These are phyloP conservation scores for Aureobasidium sp. DNA, from an alignment of 2,329 filamentous ascomycete genomes.

Conservation along the genomic window DNA sequence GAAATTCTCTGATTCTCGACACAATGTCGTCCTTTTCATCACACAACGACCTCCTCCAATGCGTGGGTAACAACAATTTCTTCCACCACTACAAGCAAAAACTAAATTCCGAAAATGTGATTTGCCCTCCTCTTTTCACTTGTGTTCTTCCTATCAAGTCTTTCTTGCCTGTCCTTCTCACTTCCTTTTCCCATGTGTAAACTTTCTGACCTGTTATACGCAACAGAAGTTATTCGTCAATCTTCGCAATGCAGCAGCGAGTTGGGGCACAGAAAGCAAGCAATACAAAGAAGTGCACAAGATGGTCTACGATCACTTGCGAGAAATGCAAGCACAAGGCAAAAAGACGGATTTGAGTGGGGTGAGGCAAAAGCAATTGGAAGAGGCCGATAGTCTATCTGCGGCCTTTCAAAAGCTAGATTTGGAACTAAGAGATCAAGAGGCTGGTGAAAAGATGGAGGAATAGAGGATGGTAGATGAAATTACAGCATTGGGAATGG, in stretches of 20 bases:
- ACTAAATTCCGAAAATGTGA: conserved; percentile 3
- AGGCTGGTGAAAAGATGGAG: background rate
- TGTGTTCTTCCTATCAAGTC: background rate
- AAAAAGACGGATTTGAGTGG: conserved; percentile 23
- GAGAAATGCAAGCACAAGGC: conserved; percentile 24
- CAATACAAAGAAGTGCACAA: conserved; percentile 27
- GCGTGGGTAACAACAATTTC: conserved; percentile 1
- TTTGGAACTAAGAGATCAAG: conserved; percentile 1
- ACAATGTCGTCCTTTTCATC: background rate
- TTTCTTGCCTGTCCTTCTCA: no score
- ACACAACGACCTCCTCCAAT: conserved; percentile 6
- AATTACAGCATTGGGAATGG: background rate
- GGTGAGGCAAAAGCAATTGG: background rate
- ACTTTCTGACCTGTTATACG: no score
- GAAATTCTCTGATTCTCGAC: background rate
- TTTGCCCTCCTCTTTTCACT: background rate
- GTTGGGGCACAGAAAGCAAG: conserved; percentile 29
- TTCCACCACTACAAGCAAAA: conserved; percentile 7
- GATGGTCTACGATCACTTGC: conserved; percentile 28
- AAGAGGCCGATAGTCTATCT: background rate
- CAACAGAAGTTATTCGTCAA: conserved; percentile 32
- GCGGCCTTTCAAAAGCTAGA: conserved; percentile 10
- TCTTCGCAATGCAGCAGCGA: conserved; percentile 30
- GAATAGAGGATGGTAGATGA: background rate
- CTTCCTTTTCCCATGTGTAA: no score